phyloP scores from a whole-genome alignment of 768 basidiomycete species.

The Gloeostereum incarnatum region DNA sequence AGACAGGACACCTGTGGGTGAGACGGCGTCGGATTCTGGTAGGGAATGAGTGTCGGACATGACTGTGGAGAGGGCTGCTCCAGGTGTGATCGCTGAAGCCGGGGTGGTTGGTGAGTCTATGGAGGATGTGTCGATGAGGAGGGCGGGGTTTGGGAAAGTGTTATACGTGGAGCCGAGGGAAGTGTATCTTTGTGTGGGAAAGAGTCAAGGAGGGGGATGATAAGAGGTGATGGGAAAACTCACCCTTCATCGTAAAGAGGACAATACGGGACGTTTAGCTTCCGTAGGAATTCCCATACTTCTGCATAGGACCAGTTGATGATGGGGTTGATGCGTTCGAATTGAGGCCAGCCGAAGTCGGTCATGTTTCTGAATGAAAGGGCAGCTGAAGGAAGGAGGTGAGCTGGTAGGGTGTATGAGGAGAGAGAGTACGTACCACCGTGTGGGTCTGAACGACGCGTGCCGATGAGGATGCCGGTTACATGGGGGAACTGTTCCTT shows the following conservation, averaged over 20 bases:
- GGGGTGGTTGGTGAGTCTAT: conserved; percentile 1
- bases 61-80: conserved; percentile 17
- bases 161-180: conserved; percentile 94
- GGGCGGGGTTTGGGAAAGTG: conserved; percentile 87
- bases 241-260: conserved; percentile 86
- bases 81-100: conserved; percentile 11
- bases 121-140: conserved; percentile 26
- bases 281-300: conserved; percentile 81
- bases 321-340: conserved; percentile 90
- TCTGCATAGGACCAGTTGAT: conserved; percentile 91
- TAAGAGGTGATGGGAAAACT: conserved; percentile 15
- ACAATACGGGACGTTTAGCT: conserved; percentile 79
- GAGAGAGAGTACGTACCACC: conserved; percentile 52
- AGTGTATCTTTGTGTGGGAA: conserved; percentile 63
- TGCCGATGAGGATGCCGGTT: conserved; percentile 82
- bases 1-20: conserved; percentile 11
- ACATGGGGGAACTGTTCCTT: conserved; percentile 57
- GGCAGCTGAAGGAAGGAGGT: conserved; percentile 35
- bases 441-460: conserved; percentile 84
- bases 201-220: background rate
- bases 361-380: conserved; percentile 71
- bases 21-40: conserved; percentile 6
- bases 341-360: conserved; percentile 83
- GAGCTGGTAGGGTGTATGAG: conserved; percentile 1
- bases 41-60: conserved; percentile 15